Evolutionary conservation across 2,329 filamentous ascomycete species (phyloP).

Genomic region (Talaromyces verruculosus): DNA sequence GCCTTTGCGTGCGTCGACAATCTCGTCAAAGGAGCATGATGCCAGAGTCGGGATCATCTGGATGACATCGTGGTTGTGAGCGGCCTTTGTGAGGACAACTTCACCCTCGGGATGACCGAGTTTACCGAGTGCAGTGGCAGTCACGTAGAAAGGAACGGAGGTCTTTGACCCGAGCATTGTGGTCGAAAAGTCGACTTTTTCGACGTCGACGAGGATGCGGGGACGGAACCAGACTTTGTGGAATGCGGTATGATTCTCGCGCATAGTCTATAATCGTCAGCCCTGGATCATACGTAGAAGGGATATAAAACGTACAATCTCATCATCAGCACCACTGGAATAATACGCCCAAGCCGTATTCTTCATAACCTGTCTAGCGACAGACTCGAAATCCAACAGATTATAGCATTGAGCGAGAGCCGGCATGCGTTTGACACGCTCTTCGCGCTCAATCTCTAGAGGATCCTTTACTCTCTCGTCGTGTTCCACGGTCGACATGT

Average conservation of each 20-base stretch:
- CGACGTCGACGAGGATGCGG: constrained; percentile 82
- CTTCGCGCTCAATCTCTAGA: constrained; percentile 70
- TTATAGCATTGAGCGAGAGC: constrained; percentile 87
- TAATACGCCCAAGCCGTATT: constrained; percentile 98
- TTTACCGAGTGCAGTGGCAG: constrained; percentile 92
- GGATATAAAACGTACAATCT: constrained; percentile 60
- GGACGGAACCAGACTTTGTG: constrained; percentile 98
- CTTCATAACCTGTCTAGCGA: constrained; percentile 89
- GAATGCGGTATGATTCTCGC: constrained; percentile 93
- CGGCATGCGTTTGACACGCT: constrained; percentile 74
- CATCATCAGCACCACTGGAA: constrained; percentile 86
- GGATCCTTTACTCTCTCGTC: constrained; percentile 67
- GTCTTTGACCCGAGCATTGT: constrained; percentile 90
- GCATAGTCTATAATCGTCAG: constrained; percentile 66
- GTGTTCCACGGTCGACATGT: constrained; percentile 75
- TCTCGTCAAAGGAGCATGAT: constrained; percentile 96
- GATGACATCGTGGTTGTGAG: constrained; percentile 81
- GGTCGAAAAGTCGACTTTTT: constrained; percentile 79
- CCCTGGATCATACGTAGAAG: no score
- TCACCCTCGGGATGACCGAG: constrained; percentile 92
- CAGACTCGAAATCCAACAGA: constrained; percentile 91
- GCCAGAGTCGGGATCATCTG: constrained; percentile 99
- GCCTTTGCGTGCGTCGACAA: constrained; percentile 76
- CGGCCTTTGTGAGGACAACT: constrained; percentile 81
- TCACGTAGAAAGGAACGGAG: constrained; percentile 91